Percentiles rank a stretch among this genome's conserved stretches.
Conservation (phyloP, 2,329 filamentous ascomycete genomes). For the Pyrenochaeta sp. region DNA sequence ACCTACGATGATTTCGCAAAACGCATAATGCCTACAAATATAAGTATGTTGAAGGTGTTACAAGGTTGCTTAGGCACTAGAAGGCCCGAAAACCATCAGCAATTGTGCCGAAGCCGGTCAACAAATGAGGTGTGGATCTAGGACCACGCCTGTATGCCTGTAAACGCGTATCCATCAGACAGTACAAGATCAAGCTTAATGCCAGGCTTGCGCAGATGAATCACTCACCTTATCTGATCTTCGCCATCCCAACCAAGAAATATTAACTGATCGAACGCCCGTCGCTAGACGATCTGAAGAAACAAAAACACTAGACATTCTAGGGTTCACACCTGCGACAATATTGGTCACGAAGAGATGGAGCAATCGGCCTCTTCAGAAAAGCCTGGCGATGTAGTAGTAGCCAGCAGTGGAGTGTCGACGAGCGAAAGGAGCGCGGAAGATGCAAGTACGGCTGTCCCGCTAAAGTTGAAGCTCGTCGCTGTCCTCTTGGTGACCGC, state of each 20-base stretch:
- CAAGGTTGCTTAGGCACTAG: too few relatives aligned
- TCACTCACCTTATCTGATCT: background rate
- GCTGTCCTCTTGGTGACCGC: slow-evolving; percentile 61
- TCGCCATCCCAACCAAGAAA: background rate
- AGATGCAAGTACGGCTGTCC: slow-evolving; percentile 5
- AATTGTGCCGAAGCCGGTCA: background rate
- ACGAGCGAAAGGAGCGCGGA: background rate
- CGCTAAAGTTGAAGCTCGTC: slow-evolving; percentile 43
- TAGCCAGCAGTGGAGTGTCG: background rate
- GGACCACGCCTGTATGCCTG: background rate
- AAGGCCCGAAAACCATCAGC: background rate
- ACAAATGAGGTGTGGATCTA: background rate
- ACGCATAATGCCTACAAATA: too few relatives aligned
- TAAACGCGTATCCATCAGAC: background rate
- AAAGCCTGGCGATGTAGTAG: background rate
- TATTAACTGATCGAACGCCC: background rate
- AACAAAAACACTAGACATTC: background rate
- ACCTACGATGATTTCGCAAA: too few relatives aligned
- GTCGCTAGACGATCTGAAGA: background rate
- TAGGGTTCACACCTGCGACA: background rate
- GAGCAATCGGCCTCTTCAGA: background rate
- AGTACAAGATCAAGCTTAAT: background rate
- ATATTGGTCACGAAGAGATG: background rate
- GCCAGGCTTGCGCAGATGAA: background rate
- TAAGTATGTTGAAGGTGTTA: too few relatives aligned